These are phyloP conservation scores for Spergularia azorica DNA, from an alignment of 179 eudicot species.

Conservation along the genomic window DNA sequence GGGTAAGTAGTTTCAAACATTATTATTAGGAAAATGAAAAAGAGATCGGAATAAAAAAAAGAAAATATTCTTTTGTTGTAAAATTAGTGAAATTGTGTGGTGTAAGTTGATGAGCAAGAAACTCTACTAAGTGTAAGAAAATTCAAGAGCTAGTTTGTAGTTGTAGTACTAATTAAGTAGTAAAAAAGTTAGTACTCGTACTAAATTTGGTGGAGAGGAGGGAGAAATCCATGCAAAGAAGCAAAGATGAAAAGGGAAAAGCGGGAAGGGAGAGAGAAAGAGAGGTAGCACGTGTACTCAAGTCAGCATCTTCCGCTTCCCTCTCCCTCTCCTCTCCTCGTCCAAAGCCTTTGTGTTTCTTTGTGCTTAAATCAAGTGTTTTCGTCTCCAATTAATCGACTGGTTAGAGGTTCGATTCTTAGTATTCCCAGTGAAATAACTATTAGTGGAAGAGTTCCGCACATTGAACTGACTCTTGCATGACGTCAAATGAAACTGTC, in stretches of 20 bases:
- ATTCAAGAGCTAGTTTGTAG: constrained; percentile 20
- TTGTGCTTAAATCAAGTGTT: too few relatives aligned
- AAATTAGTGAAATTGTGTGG: neutral
- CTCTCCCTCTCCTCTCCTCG: neutral
- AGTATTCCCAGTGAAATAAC: too few relatives aligned
- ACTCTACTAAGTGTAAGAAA: constrained; percentile 20
- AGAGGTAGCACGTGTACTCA: constrained; percentile 62
- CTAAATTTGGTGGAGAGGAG: constrained; percentile 44
- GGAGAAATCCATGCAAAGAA: constrained; percentile 86
- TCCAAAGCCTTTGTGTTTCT: constrained; percentile 25
- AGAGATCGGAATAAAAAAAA: too few relatives aligned
- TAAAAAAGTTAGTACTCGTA: constrained; percentile 7
- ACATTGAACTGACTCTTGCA: too few relatives aligned
- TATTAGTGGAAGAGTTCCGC: too few relatives aligned
- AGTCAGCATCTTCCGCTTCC: constrained; percentile 48
- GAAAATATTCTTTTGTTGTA: too few relatives aligned
- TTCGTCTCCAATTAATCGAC: too few relatives aligned
- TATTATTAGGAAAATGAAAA: too few relatives aligned
- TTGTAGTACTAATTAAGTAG: constrained; percentile 23
- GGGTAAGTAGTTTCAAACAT: too few relatives aligned
- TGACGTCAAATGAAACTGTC: too few relatives aligned
- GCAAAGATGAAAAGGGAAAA: constrained; percentile 46
- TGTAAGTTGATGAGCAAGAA: constrained; percentile 36
- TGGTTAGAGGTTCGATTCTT: too few relatives aligned
- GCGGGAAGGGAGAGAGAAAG: constrained; percentile 19